phyloP scores from a whole-genome alignment of 164 flowering plant genomes.

The Umbellularia californica region DNA sequence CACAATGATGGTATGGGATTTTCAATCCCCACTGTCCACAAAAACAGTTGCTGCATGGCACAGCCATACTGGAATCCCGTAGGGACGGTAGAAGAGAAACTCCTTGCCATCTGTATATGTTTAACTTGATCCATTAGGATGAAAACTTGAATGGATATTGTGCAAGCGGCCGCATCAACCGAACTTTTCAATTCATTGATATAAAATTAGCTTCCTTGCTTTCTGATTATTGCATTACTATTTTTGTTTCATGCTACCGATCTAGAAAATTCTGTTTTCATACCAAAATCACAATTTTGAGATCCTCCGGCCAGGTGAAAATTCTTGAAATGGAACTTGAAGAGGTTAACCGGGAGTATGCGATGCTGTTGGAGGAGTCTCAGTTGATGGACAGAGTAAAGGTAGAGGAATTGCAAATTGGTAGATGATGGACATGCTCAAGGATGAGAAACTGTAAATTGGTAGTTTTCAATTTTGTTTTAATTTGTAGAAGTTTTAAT shows the following conservation, averaged over 20 bases:
- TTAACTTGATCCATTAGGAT: too few species aligned
- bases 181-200: too few species aligned
- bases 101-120: too few species aligned
- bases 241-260: background rate
- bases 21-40: too few species aligned
- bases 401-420: constrained; percentile 25
- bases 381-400: constrained; percentile 24
- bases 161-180: too few species aligned
- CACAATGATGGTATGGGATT: too few species aligned
- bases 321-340: constrained; percentile 35
- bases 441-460: constrained; percentile 29
- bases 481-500: background rate
- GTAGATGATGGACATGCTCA: constrained; percentile 19
- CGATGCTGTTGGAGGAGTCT: constrained; percentile 29
- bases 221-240: too few species aligned
- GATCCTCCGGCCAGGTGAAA: constrained; percentile 27
- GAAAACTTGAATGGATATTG: too few species aligned
- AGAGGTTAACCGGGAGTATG: constrained; percentile 31
- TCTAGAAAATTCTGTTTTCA: background rate
- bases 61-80: too few species aligned
- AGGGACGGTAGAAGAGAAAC: too few species aligned
- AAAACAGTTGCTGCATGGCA: too few species aligned
- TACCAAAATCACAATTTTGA: background rate
- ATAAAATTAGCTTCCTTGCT: background rate
- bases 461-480: background rate